Evolutionary conservation across 306 rosid species (phyloP).

Genomic region (Rubus idaeus): DNA sequence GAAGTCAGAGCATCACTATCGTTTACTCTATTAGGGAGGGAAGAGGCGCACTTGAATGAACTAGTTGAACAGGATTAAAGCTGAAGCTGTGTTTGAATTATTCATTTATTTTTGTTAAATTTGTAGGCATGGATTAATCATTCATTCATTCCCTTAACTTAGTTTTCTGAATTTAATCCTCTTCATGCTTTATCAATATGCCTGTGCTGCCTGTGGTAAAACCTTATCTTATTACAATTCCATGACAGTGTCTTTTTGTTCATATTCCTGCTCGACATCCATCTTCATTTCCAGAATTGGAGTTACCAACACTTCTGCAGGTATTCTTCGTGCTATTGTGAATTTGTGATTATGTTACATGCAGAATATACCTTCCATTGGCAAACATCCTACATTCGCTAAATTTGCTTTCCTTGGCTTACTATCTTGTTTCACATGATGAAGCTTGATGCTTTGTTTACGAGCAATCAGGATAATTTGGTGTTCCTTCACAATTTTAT

Average conservation of each 20-base stretch:
- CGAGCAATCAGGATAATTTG: background rate
- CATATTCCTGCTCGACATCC: conserved; percentile 89
- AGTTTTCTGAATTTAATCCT: background rate
- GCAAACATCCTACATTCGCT: background rate
- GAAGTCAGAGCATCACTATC: background rate
- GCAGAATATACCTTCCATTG: background rate
- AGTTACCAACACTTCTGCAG: conserved; percentile 92
- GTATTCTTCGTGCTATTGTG: conserved; percentile 40
- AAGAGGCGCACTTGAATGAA: background rate
- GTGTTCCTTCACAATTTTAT: conserved; percentile 23
- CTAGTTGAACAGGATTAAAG: background rate
- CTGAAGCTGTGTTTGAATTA: background rate
- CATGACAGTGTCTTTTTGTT: conserved; percentile 71
- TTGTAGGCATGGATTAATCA: conserved; percentile 1
- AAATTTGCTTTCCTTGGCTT: conserved; percentile 2
- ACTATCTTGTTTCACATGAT: conserved; percentile 10
- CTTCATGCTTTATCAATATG: background rate
- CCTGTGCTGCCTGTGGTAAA: conserved; percentile 2
- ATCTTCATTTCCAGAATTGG: conserved; percentile 84
- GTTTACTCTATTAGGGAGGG: conserved; percentile 3
- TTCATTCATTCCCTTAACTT: background rate
- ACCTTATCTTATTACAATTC: conserved; percentile 30
- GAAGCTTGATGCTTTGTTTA: conserved; percentile 13
- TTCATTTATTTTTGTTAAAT: background rate
- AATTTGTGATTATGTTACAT: background rate